phyloP scores from a whole-genome alignment of 805 yeast genomes.

The Cephaloascus fragrans region DNA sequence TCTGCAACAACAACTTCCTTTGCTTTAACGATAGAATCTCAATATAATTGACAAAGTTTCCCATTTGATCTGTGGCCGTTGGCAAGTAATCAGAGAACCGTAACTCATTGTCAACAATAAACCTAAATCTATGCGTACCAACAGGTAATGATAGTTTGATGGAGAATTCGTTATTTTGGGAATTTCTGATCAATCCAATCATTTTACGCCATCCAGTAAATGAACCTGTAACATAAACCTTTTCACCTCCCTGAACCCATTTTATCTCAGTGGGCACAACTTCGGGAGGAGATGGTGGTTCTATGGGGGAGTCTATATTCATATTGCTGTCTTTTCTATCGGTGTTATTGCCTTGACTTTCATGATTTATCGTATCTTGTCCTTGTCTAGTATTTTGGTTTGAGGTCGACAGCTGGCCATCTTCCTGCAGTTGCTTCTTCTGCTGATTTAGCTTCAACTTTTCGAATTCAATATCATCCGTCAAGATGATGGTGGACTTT shows the following conservation, averaged over 20 bases:
- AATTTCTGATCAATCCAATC: slow-evolving; percentile 68
- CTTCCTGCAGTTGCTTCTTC: slow-evolving; percentile 15
- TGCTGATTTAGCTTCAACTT: slow-evolving; percentile 29
- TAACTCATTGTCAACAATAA: slow-evolving; percentile 89
- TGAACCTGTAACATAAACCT: slow-evolving; percentile 94
- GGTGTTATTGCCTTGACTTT: slow-evolving; percentile 1
- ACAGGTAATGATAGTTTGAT: slow-evolving; percentile 73
- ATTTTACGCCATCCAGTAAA: slow-evolving; percentile 98
- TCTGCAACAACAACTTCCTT: too few species aligned
- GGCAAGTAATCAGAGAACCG: slow-evolving; percentile 82
- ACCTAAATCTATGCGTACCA: slow-evolving; percentile 89
- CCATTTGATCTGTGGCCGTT: slow-evolving; percentile 97
- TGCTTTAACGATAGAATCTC: slow-evolving; percentile 55
- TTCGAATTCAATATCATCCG: slow-evolving; percentile 56
- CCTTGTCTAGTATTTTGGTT: slow-evolving; percentile 15
- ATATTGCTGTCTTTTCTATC: slow-evolving; percentile 1
- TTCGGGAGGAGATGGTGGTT: slow-evolving; percentile 17
- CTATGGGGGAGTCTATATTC: slow-evolving; percentile 1
- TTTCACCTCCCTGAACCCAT: slow-evolving; percentile 96
- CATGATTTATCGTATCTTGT: slow-evolving; percentile 16
- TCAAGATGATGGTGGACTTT: slow-evolving; percentile 62
- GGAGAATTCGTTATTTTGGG: slow-evolving; percentile 45
- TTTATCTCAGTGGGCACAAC: slow-evolving; percentile 56
- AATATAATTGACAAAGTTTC: slow-evolving; percentile 86
- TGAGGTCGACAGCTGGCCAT: slow-evolving; percentile 12